Evolutionary conservation across 495 filamentous ascomycete species (phyloP).

Genomic region (Podospora sp.): DNA sequence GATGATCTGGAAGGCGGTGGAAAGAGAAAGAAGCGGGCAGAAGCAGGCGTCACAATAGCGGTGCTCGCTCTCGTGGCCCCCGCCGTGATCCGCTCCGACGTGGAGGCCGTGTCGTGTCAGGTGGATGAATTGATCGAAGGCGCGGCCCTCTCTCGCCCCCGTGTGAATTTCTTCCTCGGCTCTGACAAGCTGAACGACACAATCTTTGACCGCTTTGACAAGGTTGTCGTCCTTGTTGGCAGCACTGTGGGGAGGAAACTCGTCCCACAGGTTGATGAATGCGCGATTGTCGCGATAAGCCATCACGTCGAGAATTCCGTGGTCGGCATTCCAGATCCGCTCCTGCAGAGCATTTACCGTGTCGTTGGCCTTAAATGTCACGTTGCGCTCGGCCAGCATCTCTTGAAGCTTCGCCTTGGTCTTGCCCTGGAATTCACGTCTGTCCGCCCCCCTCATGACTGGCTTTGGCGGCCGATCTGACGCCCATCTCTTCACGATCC

Average conservation of each 20-base stretch:
- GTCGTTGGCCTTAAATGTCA: neutral
- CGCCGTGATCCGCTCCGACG: neutral
- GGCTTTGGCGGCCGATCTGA: neutral
- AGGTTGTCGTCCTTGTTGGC: neutral
- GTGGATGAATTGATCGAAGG: neutral
- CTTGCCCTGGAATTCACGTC: neutral
- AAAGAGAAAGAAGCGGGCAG: neutral
- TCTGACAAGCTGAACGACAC: neutral
- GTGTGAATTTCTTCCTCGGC: neutral
- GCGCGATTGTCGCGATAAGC: neutral
- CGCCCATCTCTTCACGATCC: neutral
- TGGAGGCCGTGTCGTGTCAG: no score
- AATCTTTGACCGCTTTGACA: neutral
- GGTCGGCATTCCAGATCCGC: neutral
- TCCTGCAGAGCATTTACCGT: neutral
- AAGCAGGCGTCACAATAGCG: slow-evolving; percentile 21
- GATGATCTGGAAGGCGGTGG: slow-evolving; percentile 29
- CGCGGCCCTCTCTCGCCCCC: neutral
- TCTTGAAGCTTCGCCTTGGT: neutral
- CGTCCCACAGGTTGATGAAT: neutral
- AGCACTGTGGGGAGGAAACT: neutral
- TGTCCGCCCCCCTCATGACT: neutral
- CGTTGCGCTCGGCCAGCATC: neutral
- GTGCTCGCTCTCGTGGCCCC: neutral
- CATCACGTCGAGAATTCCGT: neutral